Conservation (phyloP, 441 rosid genomes). For the Theobroma grandiflorum region DNA sequence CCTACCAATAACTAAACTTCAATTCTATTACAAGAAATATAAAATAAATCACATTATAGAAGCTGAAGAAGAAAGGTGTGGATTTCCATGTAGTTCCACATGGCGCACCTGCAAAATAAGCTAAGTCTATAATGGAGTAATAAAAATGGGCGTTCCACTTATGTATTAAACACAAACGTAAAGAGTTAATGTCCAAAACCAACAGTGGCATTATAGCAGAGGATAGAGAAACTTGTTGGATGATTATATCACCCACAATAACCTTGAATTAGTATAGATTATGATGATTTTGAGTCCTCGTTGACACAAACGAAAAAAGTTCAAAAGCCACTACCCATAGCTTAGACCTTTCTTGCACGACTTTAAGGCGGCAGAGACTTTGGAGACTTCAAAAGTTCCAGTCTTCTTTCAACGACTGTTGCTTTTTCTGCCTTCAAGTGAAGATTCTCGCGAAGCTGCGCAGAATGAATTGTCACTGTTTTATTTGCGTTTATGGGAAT, state of each 20-base stretch:
- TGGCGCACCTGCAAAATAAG: not conserved
- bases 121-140: not conserved
- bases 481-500: not conserved
- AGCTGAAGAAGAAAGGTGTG: not conserved
- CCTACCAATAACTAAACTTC: not conserved
- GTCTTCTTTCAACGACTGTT: not conserved
- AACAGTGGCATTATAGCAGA: constrained; percentile 16
- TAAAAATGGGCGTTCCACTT: constrained; percentile 29
- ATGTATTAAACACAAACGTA: not conserved
- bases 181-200: constrained; percentile 18
- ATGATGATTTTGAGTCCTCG: not conserved
- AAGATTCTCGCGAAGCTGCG: not conserved
- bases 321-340: constrained; percentile 12
- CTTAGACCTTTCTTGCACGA: constrained; percentile 17
- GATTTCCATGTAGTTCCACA: not conserved
- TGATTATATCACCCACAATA: constrained; percentile 24
- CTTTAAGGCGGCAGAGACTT: constrained; percentile 2
- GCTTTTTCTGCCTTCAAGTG: constrained; percentile 15
- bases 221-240: constrained; percentile 17
- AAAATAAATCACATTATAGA: not conserved
- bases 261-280: not conserved
- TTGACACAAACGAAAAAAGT: constrained; percentile 15
- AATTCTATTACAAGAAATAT: not conserved
- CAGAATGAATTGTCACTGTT: not conserved
- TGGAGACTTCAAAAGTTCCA: not conserved